Conservation (phyloP, 331 rosid species). For the Prunus yedoensis region DNA sequence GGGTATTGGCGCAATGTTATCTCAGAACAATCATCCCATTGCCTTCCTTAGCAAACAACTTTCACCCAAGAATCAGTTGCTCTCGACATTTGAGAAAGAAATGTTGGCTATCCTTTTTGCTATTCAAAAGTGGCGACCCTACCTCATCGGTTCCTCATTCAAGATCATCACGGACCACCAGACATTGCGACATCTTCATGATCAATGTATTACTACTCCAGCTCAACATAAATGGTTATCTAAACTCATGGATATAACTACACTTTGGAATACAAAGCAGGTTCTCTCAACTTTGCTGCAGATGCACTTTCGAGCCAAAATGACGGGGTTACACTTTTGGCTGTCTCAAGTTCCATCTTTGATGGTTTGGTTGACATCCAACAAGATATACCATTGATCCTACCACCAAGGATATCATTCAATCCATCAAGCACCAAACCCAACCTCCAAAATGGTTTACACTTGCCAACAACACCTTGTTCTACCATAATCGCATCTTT, state of each 20-base stretch:
- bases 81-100: neutral
- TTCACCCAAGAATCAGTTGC: neutral
- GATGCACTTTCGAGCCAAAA: neutral
- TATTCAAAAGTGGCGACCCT: neutral
- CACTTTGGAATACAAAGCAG: neutral
- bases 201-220: neutral
- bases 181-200: neutral
- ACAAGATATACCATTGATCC: rapidly evolving
- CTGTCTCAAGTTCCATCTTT: neutral
- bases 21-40: neutral
- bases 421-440: neutral
- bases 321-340: neutral
- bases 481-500: neutral
- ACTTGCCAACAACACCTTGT: neutral
- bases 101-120: neutral
- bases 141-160: neutral
- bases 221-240: neutral
- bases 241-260: neutral
- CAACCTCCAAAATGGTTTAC: neutral
- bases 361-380: neutral
- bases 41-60: neutral
- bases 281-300: rapidly evolving
- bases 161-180: neutral
- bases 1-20: neutral
- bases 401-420: too few relatives aligned